A percentile compares a stretch with the other conserved stretches of the same genome.
Conservation (phyloP, 2,329 filamentous ascomycete species). For the Ceratocystiopsis minuta region DNA sequence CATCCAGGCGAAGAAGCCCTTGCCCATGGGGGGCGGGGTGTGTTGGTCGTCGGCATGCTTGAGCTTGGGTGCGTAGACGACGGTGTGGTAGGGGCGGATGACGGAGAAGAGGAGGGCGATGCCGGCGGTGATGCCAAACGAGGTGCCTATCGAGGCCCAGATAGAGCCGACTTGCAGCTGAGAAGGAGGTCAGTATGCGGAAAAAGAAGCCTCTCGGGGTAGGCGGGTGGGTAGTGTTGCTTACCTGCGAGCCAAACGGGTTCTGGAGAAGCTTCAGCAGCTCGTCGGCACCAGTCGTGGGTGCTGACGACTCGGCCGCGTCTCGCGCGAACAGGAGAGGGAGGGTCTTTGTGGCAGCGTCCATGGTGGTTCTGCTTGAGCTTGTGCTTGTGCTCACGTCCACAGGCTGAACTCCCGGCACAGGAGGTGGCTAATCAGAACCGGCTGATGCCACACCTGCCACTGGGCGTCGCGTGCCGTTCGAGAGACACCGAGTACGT, state of each 20-base stretch:
- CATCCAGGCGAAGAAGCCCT: conserved; percentile 77
- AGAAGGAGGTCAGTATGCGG: not conserved
- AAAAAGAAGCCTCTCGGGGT: not conserved
- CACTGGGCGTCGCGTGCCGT: too few species aligned
- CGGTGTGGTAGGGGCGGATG: conserved; percentile 74
- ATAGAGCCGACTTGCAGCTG: conserved; percentile 42
- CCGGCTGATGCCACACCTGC: conserved; percentile 3
- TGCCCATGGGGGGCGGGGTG: conserved; percentile 70
- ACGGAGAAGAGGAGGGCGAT: conserved; percentile 74
- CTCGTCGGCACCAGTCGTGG: conserved; percentile 19
- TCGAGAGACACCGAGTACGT: too few species aligned
- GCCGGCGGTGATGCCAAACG: conserved; percentile 53
- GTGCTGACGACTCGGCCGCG: not conserved
- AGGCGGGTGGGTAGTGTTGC: conserved; percentile 2
- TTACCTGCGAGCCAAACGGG: conserved; percentile 28
- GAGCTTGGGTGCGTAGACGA: conserved; percentile 85
- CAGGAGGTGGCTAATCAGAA: conserved; percentile 1
- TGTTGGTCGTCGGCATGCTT: conserved; percentile 86
- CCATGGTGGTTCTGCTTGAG: conserved; percentile 4
- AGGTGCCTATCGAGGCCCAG: conserved; percentile 63
- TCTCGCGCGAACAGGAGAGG: conserved; percentile 5
- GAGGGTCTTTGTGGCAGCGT: conserved; percentile 5
- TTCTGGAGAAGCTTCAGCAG: conserved; percentile 29
- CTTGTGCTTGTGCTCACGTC: not conserved
- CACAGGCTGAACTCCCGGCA: too few species aligned